Evolutionary conservation across 805 yeast genomes (phyloP).

Genomic region (Jamesozyma lodderae): DNA sequence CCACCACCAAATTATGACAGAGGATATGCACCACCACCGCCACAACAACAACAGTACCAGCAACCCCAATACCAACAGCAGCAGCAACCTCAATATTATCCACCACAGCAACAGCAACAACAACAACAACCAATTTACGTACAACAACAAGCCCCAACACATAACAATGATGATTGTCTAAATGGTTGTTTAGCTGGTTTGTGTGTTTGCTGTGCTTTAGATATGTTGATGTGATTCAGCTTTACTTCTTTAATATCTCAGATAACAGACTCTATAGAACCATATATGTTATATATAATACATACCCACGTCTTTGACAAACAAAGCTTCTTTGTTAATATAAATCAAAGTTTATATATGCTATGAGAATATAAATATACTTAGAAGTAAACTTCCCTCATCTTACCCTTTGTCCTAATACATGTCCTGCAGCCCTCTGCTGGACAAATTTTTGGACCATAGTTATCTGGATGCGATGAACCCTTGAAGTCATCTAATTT

Average conservation of each 20-base stretch:
- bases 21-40: constrained; percentile 33
- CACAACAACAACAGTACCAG: constrained; percentile 32
- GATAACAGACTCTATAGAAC: no score
- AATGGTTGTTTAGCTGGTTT: constrained; percentile 42
- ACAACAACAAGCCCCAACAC: constrained; percentile 35
- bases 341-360: no score
- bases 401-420: constrained; percentile 40
- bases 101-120: constrained; percentile 34
- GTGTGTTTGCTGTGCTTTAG: constrained; percentile 45
- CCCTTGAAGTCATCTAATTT: constrained; percentile 21
- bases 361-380: no score
- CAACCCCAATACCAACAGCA: constrained; percentile 8
- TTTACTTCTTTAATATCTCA: no score
- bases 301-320: no score
- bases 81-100: constrained; percentile 9
- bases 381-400: constrained; percentile 44
- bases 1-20: constrained; percentile 10
- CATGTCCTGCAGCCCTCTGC: constrained; percentile 40
- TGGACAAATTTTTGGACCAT: constrained; percentile 53
- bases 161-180: constrained; percentile 34
- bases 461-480: constrained; percentile 35
- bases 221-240: constrained; percentile 39
- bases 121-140: constrained; percentile 42
- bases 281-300: no score
- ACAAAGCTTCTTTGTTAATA: no score